Evolutionary conservation across 306 rosid species (phyloP).

Genomic region (Dalbergia cochinchinensis): DNA sequence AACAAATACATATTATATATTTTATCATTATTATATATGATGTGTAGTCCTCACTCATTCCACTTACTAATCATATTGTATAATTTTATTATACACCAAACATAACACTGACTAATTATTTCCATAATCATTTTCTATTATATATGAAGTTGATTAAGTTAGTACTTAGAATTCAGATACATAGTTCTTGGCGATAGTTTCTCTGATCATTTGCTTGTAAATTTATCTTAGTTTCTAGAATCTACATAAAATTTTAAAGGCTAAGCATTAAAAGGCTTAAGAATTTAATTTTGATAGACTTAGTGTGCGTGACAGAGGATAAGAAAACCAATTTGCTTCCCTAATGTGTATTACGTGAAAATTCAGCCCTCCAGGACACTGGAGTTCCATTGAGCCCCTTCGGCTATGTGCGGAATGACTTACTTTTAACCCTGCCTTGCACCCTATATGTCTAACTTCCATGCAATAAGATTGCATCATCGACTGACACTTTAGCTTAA

Average conservation of each 20-base stretch:
- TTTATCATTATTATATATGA: too few relatives aligned
- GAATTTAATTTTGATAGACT: background rate
- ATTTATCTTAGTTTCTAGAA: background rate
- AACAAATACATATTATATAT: too few relatives aligned
- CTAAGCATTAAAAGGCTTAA: background rate
- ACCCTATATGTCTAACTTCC: background rate
- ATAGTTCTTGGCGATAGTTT: background rate
- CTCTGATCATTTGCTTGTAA: too few relatives aligned
- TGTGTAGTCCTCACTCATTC: too few relatives aligned
- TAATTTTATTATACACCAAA: too few relatives aligned
- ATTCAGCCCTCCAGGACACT: background rate
- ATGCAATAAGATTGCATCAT: too few relatives aligned
- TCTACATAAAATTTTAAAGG: background rate
- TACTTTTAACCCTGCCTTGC: background rate
- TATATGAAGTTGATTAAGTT: background rate
- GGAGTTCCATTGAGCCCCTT: background rate
- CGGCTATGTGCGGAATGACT: background rate
- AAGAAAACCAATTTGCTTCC: background rate
- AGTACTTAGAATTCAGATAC: background rate
- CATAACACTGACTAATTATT: background rate
- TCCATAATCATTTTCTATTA: background rate
- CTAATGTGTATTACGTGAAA: background rate
- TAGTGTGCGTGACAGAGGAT: background rate
- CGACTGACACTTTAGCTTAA: too few relatives aligned
- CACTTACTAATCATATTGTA: too few relatives aligned